Evolutionary conservation across 192 early-diverging fungal genomes (phyloP).

Genomic region (Coemansia sp.): DNA sequence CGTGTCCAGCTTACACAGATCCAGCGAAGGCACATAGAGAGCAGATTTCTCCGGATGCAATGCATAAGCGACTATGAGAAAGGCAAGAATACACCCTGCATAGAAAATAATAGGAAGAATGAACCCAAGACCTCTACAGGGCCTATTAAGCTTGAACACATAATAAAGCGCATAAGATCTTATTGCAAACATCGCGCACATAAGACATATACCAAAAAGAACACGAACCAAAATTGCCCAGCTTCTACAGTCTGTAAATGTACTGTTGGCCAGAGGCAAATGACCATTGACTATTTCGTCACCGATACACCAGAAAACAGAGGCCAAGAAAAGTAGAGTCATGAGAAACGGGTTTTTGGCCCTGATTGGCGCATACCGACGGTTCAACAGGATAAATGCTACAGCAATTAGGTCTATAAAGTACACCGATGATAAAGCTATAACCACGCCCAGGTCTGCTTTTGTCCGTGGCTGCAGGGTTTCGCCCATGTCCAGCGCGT

Average conservation of each 20-base stretch:
- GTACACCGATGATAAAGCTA: slow-evolving; percentile 14
- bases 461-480: slow-evolving; percentile 18
- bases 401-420: slow-evolving; percentile 24
- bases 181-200: slow-evolving; percentile 20
- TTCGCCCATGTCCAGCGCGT: slow-evolving; percentile 10
- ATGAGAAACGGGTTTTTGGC: slow-evolving; percentile 35
- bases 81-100: slow-evolving; percentile 8
- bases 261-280: slow-evolving; percentile 9
- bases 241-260: slow-evolving; percentile 22
- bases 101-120: slow-evolving; percentile 20
- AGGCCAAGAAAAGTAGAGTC: slow-evolving; percentile 16
- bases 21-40: slow-evolving; percentile 13
- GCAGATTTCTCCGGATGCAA: slow-evolving; percentile 9
- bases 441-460: slow-evolving; percentile 13
- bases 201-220: slow-evolving; percentile 26
- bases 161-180: slow-evolving; percentile 26
- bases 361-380: slow-evolving; percentile 40
- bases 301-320: slow-evolving; percentile 39
- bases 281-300: slow-evolving; percentile 35
- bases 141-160: slow-evolving; percentile 24
- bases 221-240: slow-evolving; percentile 38
- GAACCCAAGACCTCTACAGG: slow-evolving; percentile 18
- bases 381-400: slow-evolving; percentile 25
- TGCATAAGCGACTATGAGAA: slow-evolving; percentile 15
- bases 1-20: slow-evolving; percentile 15